A percentile compares a stretch with the other conserved stretches of the same genome.
Conservation (phyloP, 345 rosid species). For the Isatis tinctoria region DNA sequence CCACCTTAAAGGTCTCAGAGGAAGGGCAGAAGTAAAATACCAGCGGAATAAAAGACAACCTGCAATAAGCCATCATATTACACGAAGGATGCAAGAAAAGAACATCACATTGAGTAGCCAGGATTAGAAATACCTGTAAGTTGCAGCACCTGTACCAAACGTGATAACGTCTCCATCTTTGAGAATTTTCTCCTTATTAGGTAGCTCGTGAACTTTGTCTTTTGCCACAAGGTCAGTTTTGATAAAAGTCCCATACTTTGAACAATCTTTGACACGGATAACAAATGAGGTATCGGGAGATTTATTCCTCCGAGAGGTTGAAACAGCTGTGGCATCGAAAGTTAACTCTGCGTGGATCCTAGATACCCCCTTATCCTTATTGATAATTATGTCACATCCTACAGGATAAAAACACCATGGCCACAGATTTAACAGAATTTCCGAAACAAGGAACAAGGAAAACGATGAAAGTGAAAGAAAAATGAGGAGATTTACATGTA, state of each 20-base stretch:
- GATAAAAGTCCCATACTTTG: conserved; percentile 86
- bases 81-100: not conserved
- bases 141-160: conserved; percentile 85
- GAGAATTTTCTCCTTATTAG: conserved; percentile 53
- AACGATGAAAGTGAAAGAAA: not conserved
- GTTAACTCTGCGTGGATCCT: conserved; percentile 77
- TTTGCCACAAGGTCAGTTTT: conserved; percentile 41
- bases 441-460: not conserved
- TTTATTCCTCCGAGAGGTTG: conserved; percentile 22
- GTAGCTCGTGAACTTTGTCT: conserved; percentile 62
- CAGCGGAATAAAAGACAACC: conserved; percentile 65
- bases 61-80: conserved; percentile 33
- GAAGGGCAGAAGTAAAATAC: conserved; percentile 42
- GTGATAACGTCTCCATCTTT: conserved; percentile 66
- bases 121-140: conserved; percentile 50
- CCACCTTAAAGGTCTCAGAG: conserved; percentile 40
- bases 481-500: not conserved
- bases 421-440: not conserved
- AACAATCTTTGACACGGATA: conserved; percentile 65
- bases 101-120: not conserved
- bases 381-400: conserved; percentile 85
- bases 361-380: conserved; percentile 84
- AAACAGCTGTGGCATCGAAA: conserved; percentile 48
- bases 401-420: not conserved
- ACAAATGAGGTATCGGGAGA: conserved; percentile 32